These are phyloP conservation scores for Neurospora sp. DNA, from an alignment of 495 filamentous ascomycete species.

Conservation along the genomic window DNA sequence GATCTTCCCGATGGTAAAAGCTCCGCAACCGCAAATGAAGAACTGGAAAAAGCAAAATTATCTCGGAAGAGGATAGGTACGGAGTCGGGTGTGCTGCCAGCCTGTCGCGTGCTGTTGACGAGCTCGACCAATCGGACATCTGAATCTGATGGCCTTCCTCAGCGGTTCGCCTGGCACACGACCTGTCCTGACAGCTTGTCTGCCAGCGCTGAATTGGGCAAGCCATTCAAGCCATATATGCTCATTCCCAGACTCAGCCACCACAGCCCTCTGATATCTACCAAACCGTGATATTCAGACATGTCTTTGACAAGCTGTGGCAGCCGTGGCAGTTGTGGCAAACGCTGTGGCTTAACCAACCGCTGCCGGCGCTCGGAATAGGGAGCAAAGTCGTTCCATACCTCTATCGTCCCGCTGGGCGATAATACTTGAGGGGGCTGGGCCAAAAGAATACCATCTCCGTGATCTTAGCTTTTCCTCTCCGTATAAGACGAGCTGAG, in stretches of 20 bases:
- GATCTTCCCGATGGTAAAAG: background rate
- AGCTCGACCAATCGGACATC: background rate
- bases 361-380: background rate
- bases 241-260: background rate
- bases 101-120: background rate
- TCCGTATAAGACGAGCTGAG: background rate
- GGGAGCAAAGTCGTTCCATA: background rate
- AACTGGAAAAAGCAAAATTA: background rate
- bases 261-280: background rate
- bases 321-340: background rate
- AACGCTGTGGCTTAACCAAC: background rate
- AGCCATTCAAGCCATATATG: background rate
- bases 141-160: background rate
- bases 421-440: background rate
- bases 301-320: background rate
- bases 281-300: background rate
- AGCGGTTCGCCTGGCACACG: background rate
- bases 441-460: background rate
- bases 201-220: background rate
- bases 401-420: background rate
- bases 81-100: background rate
- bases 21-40: background rate
- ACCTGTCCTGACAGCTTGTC: background rate
- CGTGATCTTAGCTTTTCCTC: background rate
- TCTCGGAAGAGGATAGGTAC: background rate